phyloP scores from a whole-genome alignment of 2,329 filamentous ascomycete genomes.

The Metarhizium brunneum region DNA sequence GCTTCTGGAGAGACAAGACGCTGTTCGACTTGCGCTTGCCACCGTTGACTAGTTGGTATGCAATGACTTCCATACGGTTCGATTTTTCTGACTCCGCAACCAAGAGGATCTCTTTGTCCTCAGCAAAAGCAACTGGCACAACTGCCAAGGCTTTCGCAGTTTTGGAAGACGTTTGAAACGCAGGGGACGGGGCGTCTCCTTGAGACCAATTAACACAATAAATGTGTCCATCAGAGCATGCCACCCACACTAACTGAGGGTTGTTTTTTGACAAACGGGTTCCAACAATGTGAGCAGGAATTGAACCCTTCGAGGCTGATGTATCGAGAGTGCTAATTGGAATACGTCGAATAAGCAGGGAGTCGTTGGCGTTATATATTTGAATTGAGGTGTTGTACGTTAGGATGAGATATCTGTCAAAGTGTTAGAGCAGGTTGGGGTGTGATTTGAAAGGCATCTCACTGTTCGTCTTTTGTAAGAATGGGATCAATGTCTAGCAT shows the following conservation, averaged over 20 bases:
- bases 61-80: constrained; percentile 29
- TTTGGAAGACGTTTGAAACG: constrained; percentile 31
- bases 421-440: not conserved
- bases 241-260: constrained; percentile 48
- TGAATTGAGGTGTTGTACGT: constrained; percentile 67
- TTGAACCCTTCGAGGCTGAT: constrained; percentile 14
- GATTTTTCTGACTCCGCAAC: constrained; percentile 33
- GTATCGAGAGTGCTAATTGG: constrained; percentile 30
- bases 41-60: constrained; percentile 30
- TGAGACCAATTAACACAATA: constrained; percentile 51
- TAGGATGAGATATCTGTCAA: constrained; percentile 59
- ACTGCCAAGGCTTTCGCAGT: constrained; percentile 38
- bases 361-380: constrained; percentile 73
- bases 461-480: constrained; percentile 53
- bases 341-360: constrained; percentile 68
- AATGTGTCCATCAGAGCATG: constrained; percentile 46
- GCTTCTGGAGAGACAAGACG: constrained; percentile 27
- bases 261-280: constrained; percentile 29
- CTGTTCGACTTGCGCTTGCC: constrained; percentile 21
- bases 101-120: constrained; percentile 34
- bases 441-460: constrained; percentile 15
- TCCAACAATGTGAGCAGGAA: constrained; percentile 28
- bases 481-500: constrained; percentile 58
- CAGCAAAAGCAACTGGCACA: constrained; percentile 25
- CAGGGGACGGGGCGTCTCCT: constrained; percentile 30